Evolutionary conservation across 1,139 yeast species (phyloP), one percentile per base, ranked within the genome.

Genomic region (Lodderomyces parapsilosis): DNA sequence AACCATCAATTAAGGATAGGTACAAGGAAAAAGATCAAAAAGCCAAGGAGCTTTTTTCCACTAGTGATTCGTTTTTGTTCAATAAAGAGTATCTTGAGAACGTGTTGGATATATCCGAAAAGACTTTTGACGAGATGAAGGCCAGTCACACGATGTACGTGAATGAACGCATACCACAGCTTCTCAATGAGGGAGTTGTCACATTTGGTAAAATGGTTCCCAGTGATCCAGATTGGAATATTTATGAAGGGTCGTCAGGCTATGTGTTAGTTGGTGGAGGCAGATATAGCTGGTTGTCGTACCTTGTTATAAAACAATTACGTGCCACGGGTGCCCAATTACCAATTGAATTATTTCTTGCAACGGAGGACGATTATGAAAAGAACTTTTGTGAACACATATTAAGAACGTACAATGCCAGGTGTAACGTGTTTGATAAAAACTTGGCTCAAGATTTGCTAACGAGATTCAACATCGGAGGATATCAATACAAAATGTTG

Each of bases 401-500:
- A 28, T 56, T 79, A 42, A 83, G 84, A 1, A 56, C 59, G 38
- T 65, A 70, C 49, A 76, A 80, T 50, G 84, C 83, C 10, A 67
- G 74, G 46, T 82, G 87, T 68, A 70, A 77, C 50, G 65, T 74
- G 22, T 66, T 77, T 53, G 71, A 70, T 43, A 63, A 57, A n/a
- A 41, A 45, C 0, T 55, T 71, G 33, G 54, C 64, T 3, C 43
- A 43, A 2, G 49, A 55, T 27, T 59, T 71, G 43, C 48, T 52
- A 4, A 34, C 47, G 10, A 54, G 60, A 40, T 69, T 74, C 47
- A 60, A 66, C 25, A 58, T 81, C 42, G 71, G 74, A 11, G 85
- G 86, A 1, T 83, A 69, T 56, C 89, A 83, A 62, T 77, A 72
- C 57, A 84, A 84, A 55, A 71, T 77, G 63, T 65, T 83, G 48